Conservation (phyloP, 352 stramenopile genomes). For the Phytophthora cactorum region DNA sequence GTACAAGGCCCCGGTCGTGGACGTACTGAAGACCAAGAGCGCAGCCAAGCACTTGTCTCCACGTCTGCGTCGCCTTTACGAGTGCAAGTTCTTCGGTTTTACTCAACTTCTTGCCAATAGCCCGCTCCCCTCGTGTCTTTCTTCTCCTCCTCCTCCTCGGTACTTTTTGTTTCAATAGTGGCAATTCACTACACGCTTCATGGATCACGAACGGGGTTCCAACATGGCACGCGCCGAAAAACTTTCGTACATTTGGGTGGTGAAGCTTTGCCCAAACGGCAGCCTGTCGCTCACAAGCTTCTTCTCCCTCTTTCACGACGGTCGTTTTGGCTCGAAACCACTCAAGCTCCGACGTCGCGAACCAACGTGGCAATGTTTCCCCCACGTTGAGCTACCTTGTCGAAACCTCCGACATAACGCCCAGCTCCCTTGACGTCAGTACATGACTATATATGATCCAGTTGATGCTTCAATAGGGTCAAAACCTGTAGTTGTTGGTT, state of each 20-base stretch:
- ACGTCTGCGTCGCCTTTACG: conserved; percentile 7
- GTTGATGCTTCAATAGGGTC: conserved; percentile 26
- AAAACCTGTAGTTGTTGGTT: conserved; percentile 28
- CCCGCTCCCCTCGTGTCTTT: conserved; percentile 8
- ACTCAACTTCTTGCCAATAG: background rate
- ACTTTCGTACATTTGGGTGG: conserved; percentile 35
- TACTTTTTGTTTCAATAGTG: conserved; percentile 5
- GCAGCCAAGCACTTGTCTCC: conserved; percentile 15
- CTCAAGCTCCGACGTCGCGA: conserved; percentile 16
- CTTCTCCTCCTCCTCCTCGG: conserved; percentile 1
- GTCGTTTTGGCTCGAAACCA: conserved; percentile 22
- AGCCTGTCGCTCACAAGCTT: conserved; percentile 19
- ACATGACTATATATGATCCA: conserved; percentile 16
- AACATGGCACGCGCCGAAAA: conserved; percentile 37
- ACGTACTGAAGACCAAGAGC: conserved; percentile 21
- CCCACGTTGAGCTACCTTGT: conserved; percentile 11
- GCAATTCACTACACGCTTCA: conserved; percentile 22
- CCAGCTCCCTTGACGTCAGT: conserved; percentile 22
- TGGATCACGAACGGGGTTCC: conserved; percentile 26
- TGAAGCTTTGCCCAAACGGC: conserved; percentile 25
- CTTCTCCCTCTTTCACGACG: conserved; percentile 12
- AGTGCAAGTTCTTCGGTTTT: conserved; percentile 1
- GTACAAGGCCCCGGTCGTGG: conserved; percentile 20
- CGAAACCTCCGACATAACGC: conserved; percentile 18
- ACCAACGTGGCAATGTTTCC: conserved; percentile 22